Percentiles rank a stretch among this genome's conserved stretches.
These are phyloP conservation scores for Botrytis squamosa DNA, from an alignment of 2,329 filamentous ascomycete species.

Conservation along the genomic window DNA sequence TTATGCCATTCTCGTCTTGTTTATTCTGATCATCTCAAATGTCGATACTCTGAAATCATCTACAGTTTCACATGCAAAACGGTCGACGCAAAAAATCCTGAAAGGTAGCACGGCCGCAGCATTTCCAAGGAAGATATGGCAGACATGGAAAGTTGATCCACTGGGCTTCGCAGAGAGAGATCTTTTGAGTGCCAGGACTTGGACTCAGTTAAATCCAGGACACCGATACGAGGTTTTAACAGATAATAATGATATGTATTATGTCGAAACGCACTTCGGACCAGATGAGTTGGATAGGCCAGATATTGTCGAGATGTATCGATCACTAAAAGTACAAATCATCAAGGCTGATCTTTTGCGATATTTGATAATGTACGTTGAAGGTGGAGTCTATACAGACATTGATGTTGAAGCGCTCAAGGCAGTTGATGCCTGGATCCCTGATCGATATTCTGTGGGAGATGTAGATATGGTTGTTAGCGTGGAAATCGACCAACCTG, in stretches of 20 bases:
- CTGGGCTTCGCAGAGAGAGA: conserved; percentile 65
- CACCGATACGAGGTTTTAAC: conserved; percentile 53
- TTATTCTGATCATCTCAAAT: conserved; percentile 32
- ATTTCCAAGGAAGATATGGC: conserved; percentile 72
- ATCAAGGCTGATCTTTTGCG: conserved; percentile 64
- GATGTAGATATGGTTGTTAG: conserved; percentile 71
- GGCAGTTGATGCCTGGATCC: conserved; percentile 56
- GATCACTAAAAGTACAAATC: conserved; percentile 58
- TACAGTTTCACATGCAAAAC: conserved; percentile 20
- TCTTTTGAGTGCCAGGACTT: conserved; percentile 58
- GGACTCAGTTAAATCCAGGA: conserved; percentile 64
- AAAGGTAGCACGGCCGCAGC: background rate
- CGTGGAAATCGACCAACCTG: conserved; percentile 69
- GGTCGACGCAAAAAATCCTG: background rate
- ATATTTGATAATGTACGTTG: conserved; percentile 65
- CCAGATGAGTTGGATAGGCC: conserved; percentile 63
- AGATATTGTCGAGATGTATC: conserved; percentile 62
- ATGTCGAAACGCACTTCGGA: conserved; percentile 68
- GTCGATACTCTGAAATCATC: conserved; percentile 25
- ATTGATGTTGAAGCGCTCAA: conserved; percentile 57
- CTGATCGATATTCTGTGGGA: conserved; percentile 58
- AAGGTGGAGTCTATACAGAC: conserved; percentile 60
- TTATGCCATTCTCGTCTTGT: conserved; percentile 31
- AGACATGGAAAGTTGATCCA: conserved; percentile 72
- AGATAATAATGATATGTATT: conserved; percentile 64